Percentiles rank a stretch among this genome's conserved stretches.
These are phyloP conservation scores for Malassezia obtusa DNA, from an alignment of 1,284 basidiomycete genomes.

Conservation along the genomic window DNA sequence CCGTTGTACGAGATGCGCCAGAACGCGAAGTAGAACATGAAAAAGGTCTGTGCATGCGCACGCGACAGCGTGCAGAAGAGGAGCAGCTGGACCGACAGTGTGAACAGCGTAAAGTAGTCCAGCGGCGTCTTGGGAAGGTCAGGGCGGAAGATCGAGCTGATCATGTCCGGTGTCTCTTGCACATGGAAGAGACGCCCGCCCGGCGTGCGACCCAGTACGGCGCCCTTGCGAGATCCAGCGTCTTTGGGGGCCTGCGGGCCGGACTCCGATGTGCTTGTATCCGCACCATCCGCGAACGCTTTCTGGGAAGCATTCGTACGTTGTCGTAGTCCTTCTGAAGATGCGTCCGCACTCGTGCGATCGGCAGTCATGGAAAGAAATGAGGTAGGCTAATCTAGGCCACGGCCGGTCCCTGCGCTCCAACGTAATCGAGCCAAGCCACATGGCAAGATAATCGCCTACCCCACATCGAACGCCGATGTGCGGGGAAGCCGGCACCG, in stretches of 20 bases:
- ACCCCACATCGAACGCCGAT: no score
- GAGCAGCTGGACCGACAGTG: slow-evolving; percentile 67
- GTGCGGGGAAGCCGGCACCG: no score
- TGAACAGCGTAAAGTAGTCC: slow-evolving; percentile 71
- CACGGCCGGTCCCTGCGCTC: no score
- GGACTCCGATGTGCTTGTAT: no score
- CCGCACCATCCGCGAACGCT: no score
- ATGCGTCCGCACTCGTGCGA: no score
- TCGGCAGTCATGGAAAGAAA: no score
- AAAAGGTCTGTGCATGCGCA: slow-evolving; percentile 53
- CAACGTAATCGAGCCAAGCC: no score
- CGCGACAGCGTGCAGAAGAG: slow-evolving; percentile 61
- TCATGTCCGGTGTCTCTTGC: slow-evolving; percentile 72
- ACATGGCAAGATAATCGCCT: no score
- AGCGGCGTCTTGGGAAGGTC: slow-evolving; percentile 79
- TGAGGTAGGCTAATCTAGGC: no score
- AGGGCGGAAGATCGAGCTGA: slow-evolving; percentile 82
- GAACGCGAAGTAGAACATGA: slow-evolving; percentile 77
- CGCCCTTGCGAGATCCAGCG: neutral
- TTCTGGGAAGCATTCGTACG: no score
- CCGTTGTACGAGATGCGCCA: slow-evolving; percentile 87
- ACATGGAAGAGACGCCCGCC: slow-evolving; percentile 8
- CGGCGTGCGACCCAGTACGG: slow-evolving; percentile 8
- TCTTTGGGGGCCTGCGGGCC: neutral
- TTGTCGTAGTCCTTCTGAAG: no score